Evolutionary conservation across 1,284 basidiomycete species (phyloP).

Genomic region (Mycosarcoma mackinlayi): DNA sequence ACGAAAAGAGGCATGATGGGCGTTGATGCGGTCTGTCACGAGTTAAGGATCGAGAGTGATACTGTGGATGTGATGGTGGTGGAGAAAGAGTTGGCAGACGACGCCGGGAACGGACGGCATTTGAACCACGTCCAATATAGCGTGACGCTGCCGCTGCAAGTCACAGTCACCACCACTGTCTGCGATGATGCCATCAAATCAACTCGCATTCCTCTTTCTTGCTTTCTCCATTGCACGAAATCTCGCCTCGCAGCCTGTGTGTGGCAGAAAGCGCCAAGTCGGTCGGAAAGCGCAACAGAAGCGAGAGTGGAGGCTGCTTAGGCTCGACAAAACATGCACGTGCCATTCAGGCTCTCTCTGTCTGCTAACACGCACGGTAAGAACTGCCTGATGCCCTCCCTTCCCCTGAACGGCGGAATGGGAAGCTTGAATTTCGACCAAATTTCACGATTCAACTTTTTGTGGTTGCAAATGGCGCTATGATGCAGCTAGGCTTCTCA

Average conservation of each 20-base stretch:
- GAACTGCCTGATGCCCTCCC: not conserved
- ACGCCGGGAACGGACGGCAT: not conserved
- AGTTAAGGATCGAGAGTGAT: not conserved
- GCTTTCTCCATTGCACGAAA: too few species aligned
- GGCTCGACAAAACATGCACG: slow-evolving; percentile 25
- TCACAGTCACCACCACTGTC: too few species aligned
- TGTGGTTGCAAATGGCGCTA: not conserved
- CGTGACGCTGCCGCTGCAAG: too few species aligned
- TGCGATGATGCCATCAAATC: not conserved
- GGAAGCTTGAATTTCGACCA: not conserved
- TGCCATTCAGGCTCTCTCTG: slow-evolving; percentile 6
- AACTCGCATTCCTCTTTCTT: too few species aligned
- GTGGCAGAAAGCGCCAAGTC: too few species aligned
- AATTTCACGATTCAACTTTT: not conserved
- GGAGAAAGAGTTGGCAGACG: not conserved
- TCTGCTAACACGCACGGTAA: slow-evolving; percentile 9
- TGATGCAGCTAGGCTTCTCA: too few species aligned
- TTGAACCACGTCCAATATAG: slow-evolving; percentile 1
- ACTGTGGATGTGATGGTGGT: slow-evolving; percentile 9
- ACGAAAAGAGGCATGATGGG: slow-evolving; percentile 67
- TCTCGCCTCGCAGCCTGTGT: too few species aligned
- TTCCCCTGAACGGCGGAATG: not conserved
- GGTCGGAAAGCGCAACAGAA: too few species aligned
- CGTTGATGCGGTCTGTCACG: not conserved
- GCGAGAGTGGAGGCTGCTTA: slow-evolving; percentile 22